phyloP scores from a whole-genome alignment of 352 stramenopile species.

The Globisporangium okanoganense region DNA sequence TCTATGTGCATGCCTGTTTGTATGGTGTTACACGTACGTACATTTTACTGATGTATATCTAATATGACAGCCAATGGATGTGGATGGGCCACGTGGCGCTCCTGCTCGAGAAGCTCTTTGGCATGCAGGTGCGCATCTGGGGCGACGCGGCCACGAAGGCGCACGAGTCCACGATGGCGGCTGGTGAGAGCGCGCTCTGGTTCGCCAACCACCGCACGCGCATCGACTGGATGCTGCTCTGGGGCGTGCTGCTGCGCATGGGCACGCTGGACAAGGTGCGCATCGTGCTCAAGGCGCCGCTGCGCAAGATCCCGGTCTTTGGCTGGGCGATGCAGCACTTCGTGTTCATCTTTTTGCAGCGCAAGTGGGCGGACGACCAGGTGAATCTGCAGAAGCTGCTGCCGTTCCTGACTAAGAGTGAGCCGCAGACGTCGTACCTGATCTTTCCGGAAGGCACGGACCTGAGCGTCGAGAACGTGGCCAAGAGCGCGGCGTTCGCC shows the following conservation, averaged over 20 bases:
- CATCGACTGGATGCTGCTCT: slow-evolving; percentile 86
- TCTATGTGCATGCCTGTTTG: no score
- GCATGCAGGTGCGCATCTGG: slow-evolving; percentile 58
- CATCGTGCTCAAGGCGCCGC: slow-evolving; percentile 76
- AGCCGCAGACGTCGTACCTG: slow-evolving; percentile 63
- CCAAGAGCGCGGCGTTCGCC: slow-evolving; percentile 59
- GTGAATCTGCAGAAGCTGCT: slow-evolving; percentile 46
- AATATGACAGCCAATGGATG: slow-evolving; percentile 50
- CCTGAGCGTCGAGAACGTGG: slow-evolving; percentile 57
- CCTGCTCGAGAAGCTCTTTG: slow-evolving; percentile 58
- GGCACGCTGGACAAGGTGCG: slow-evolving; percentile 46
- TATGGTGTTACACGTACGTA: not conserved
- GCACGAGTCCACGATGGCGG: slow-evolving; percentile 31
- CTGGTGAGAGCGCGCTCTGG: slow-evolving; percentile 62
- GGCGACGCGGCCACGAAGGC: slow-evolving; percentile 51
- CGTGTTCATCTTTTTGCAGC: slow-evolving; percentile 80
- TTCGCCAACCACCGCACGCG: slow-evolving; percentile 77
- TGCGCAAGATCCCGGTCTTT: slow-evolving; percentile 72
- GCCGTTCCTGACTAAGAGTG: slow-evolving; percentile 41
- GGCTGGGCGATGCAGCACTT: slow-evolving; percentile 87
- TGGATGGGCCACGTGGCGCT: slow-evolving; percentile 76
- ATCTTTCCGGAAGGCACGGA: slow-evolving; percentile 84
- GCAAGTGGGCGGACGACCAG: slow-evolving; percentile 61
- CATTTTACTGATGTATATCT: not conserved
- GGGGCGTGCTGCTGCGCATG: slow-evolving; percentile 58